phyloP scores from a whole-genome alignment of 2,329 filamentous ascomycete species.

The Rhinocladiella similis region DNA sequence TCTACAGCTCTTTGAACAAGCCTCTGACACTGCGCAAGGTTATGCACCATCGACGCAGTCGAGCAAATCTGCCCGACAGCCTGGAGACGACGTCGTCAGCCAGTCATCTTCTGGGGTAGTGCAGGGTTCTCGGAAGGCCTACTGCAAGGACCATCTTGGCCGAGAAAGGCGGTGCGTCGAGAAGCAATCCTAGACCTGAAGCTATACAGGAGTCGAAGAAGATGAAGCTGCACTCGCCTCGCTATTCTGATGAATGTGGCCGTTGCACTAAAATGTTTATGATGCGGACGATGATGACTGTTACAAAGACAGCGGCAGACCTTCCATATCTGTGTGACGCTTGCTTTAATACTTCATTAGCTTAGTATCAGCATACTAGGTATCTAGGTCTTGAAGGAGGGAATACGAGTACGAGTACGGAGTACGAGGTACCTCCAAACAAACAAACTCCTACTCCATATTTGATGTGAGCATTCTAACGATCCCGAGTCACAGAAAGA shows the following conservation, averaged over 20 bases:
- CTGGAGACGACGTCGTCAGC: slow-evolving; percentile 45
- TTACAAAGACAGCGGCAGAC: neutral
- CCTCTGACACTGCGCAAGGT: slow-evolving; percentile 73
- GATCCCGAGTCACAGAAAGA: too few relatives aligned
- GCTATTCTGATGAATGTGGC: too few relatives aligned
- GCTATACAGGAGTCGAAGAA: too few relatives aligned
- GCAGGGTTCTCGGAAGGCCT: slow-evolving; percentile 4
- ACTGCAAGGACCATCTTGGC: slow-evolving; percentile 28
- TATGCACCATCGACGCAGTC: slow-evolving; percentile 73
- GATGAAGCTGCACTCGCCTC: too few relatives aligned
- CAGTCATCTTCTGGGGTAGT: neutral
- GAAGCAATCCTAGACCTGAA: neutral
- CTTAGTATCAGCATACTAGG: neutral
- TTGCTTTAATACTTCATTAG: neutral
- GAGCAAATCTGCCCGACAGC: slow-evolving; percentile 89
- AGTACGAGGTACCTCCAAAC: too few relatives aligned
- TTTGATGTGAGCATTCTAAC: too few relatives aligned
- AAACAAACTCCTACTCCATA: too few relatives aligned
- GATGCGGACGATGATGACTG: neutral
- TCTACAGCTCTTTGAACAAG: slow-evolving; percentile 71
- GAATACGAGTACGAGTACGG: too few relatives aligned
- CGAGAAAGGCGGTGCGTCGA: neutral
- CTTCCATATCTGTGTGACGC: neutral
- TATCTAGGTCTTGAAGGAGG: neutral
- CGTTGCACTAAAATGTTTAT: neutral